A percentile compares a stretch with the other conserved stretches of the same genome.
phyloP scores from a whole-genome alignment of 2,329 filamentous ascomycete species.

The Colletotrichum paranaense region DNA sequence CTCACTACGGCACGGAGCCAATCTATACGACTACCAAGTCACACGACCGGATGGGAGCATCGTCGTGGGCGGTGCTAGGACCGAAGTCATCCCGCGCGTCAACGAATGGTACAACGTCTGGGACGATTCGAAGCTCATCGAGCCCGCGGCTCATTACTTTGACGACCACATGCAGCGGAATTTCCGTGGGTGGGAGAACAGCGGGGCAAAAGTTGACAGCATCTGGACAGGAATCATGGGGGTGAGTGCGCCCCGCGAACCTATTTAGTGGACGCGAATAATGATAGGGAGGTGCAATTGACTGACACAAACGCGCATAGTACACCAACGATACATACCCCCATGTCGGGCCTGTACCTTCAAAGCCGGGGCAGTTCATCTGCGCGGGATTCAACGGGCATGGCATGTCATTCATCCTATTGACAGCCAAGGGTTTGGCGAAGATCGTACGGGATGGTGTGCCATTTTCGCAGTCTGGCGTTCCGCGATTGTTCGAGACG shows the following conservation, averaged over 20 bases:
- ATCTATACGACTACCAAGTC: constrained; percentile 51
- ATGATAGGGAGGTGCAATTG: constrained; percentile 39
- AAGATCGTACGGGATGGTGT: constrained; percentile 48
- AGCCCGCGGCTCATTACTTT: constrained; percentile 52
- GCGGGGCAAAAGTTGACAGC: constrained; percentile 46
- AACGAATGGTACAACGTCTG: constrained; percentile 55
- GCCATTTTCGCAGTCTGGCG: constrained; percentile 48
- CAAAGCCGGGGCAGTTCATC: constrained; percentile 52
- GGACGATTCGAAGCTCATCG: constrained; percentile 54
- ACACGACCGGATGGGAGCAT: constrained; percentile 56
- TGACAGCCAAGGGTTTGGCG: constrained; percentile 52
- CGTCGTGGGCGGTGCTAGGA: constrained; percentile 52
- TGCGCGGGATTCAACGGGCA: constrained; percentile 62
- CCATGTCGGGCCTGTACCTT: constrained; percentile 46
- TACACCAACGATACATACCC: constrained; percentile 28
- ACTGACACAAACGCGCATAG: constrained; percentile 51
- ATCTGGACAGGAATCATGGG: constrained; percentile 52
- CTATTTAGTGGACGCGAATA: not conserved
- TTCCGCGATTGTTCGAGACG: constrained; percentile 51
- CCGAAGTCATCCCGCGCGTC: constrained; percentile 19
- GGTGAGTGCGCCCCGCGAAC: constrained; percentile 39
- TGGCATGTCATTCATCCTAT: constrained; percentile 60
- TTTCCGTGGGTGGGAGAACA: constrained; percentile 59
- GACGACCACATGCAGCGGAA: constrained; percentile 57
- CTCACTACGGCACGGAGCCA: constrained; percentile 37